Evolutionary conservation across 371 early-diverging fungal genomes (phyloP).

Genomic region (Apophysomyces variabilis): DNA sequence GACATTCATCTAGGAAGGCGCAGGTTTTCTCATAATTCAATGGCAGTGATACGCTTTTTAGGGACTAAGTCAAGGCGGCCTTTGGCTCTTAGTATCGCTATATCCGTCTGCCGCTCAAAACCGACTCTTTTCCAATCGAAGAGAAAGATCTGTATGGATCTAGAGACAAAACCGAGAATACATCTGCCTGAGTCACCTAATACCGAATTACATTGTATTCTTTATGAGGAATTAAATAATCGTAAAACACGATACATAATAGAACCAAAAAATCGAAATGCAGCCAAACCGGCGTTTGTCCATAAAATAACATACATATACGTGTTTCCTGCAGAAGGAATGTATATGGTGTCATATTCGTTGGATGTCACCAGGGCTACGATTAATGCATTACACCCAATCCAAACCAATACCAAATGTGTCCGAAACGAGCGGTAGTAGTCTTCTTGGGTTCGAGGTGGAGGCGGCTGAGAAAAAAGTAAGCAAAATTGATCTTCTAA

Average conservation of each 20-base stretch:
- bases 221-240: constrained; percentile 25
- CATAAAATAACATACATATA: constrained; percentile 87
- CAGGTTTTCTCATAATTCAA: too few relatives aligned
- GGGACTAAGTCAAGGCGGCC: too few relatives aligned
- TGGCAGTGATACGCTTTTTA: too few relatives aligned
- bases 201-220: background rate
- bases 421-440: constrained; percentile 89
- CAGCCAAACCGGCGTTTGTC: constrained; percentile 81
- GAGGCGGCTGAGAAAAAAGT: constrained; percentile 32
- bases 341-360: constrained; percentile 35
- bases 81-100: too few relatives aligned
- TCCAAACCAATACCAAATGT: constrained; percentile 79
- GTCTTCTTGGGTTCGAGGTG: constrained; percentile 77
- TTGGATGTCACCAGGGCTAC: constrained; percentile 60
- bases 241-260: constrained; percentile 69
- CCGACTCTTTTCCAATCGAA: too few relatives aligned
- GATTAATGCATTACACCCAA: constrained; percentile 81
- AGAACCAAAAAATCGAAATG: constrained; percentile 82
- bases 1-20: too few relatives aligned
- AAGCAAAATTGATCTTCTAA: background rate
- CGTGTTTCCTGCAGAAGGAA: constrained; percentile 51
- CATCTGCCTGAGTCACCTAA: too few relatives aligned
- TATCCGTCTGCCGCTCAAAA: too few relatives aligned
- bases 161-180: too few relatives aligned
- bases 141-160: too few relatives aligned